These are phyloP conservation scores for Entomortierella chlamydospora DNA, from an alignment of 192 early-diverging fungal species.

Conservation along the genomic window DNA sequence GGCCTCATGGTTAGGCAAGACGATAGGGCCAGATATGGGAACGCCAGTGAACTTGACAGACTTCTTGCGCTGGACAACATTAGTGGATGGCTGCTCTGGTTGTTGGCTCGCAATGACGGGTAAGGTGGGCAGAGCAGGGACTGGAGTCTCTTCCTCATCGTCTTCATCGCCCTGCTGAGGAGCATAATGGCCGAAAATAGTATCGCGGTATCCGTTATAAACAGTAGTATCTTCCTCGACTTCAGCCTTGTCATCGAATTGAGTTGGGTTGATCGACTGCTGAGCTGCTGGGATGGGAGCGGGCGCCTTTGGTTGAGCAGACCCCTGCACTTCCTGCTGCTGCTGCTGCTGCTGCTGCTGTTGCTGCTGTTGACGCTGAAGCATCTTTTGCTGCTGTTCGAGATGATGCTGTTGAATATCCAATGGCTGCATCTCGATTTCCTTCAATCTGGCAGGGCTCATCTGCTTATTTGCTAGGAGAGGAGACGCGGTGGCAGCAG, in stretches of 20 bases:
- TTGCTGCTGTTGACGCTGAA: constrained; percentile 40
- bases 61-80: constrained; percentile 38
- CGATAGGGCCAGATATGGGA: constrained; percentile 31
- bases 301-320: background rate
- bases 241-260: constrained; percentile 50
- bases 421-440: constrained; percentile 41
- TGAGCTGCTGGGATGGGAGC: constrained; percentile 32
- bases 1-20: constrained; percentile 42
- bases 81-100: background rate
- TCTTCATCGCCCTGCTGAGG: constrained; percentile 24
- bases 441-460: constrained; percentile 17
- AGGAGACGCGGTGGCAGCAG: constrained; percentile 23
- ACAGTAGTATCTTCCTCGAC: constrained; percentile 23
- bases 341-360: constrained; percentile 14
- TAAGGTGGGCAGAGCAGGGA: constrained; percentile 7
- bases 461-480: constrained; percentile 13
- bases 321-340: constrained; percentile 1
- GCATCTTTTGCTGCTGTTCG: constrained; percentile 36
- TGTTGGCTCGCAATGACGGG: background rate
- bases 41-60: constrained; percentile 52
- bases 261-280: constrained; percentile 34
- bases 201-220: constrained; percentile 52
- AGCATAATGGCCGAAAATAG: constrained; percentile 50
- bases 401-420: constrained; percentile 45
- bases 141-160: constrained; percentile 20